These are phyloP conservation scores for Baudoinia panamericana DNA, from an alignment of 495 filamentous ascomycete genomes.

Conservation along the genomic window DNA sequence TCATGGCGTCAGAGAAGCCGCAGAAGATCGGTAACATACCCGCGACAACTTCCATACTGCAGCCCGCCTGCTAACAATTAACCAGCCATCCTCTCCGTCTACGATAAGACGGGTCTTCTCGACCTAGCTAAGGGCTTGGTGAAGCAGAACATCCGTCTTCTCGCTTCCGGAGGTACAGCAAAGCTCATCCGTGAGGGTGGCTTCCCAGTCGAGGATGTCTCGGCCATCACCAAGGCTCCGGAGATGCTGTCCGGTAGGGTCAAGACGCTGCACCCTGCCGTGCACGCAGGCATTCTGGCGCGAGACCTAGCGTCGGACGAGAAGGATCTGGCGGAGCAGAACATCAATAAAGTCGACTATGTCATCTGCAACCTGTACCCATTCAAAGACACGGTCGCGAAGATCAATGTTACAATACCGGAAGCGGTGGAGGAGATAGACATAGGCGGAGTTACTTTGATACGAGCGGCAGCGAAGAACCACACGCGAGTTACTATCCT, in stretches of 20 bases:
- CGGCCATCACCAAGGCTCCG: constrained; percentile 92
- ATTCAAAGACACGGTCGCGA: constrained; percentile 93
- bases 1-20: constrained; percentile 2
- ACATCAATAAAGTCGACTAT: constrained; percentile 94
- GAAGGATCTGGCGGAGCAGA: constrained; percentile 91
- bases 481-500: constrained; percentile 89
- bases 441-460: constrained; percentile 91
- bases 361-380: constrained; percentile 98
- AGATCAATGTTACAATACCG: constrained; percentile 87
- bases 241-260: constrained; percentile 95
- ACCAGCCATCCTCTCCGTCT: constrained; percentile 90
- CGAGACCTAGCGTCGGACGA: constrained; percentile 84
- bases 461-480: constrained; percentile 95
- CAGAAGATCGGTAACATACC: constrained; percentile 6
- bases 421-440: constrained; percentile 98
- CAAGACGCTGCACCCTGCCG: constrained; percentile 91
- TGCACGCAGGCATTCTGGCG: constrained; percentile 80
- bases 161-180: constrained; percentile 87
- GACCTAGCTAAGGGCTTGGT: constrained; percentile 91
- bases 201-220: constrained; percentile 92
- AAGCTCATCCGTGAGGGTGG: constrained; percentile 91
- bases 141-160: constrained; percentile 77
- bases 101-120: constrained; percentile 92
- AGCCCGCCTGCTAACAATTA: background rate
- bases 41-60: background rate